Conservation (phyloP, 108 stramenopile species). For the Halocafeteria seosinensis region DNA sequence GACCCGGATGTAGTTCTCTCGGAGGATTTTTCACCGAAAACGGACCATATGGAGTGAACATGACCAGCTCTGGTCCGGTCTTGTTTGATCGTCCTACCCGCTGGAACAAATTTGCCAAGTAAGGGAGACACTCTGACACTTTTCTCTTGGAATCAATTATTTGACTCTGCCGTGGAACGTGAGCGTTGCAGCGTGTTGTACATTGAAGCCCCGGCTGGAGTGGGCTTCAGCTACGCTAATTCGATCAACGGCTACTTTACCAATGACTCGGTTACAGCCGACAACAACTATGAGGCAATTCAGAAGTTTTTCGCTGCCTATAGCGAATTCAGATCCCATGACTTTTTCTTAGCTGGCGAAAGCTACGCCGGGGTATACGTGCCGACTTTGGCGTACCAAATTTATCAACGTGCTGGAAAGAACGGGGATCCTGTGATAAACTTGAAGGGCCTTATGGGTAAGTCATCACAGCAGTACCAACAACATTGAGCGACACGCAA, state of each 20-base stretch:
- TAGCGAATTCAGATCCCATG: slow-evolving; percentile 41
- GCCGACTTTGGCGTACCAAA: slow-evolving; percentile 52
- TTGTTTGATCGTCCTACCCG: not conserved
- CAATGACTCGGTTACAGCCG: slow-evolving; percentile 51
- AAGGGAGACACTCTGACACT: too few species aligned
- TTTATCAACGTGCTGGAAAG: slow-evolving; percentile 1
- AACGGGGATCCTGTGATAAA: too few species aligned
- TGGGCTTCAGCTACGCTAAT: slow-evolving; percentile 51
- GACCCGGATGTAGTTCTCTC: not conserved
- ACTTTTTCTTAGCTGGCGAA: slow-evolving; percentile 61
- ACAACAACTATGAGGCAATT: slow-evolving; percentile 40
- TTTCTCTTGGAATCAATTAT: too few species aligned
- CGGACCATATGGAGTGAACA: slow-evolving; percentile 12
- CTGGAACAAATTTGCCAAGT: slow-evolving; percentile 50
- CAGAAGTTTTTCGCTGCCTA: slow-evolving; percentile 41
- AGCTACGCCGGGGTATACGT: slow-evolving; percentile 62
- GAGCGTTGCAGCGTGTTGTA: slow-evolving; percentile 46
- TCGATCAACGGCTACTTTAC: slow-evolving; percentile 28
- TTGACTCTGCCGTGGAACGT: slow-evolving; percentile 43
- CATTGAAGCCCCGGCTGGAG: slow-evolving; percentile 58
- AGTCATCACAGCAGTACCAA: too few species aligned
- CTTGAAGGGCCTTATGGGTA: slow-evolving; percentile 11
- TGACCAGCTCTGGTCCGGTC: not conserved
- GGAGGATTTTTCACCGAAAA: slow-evolving; percentile 23
- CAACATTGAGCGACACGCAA: too few species aligned